These are phyloP conservation scores for Blastocystis sp. DNA, from an alignment of 352 stramenopile species.

Conservation along the genomic window DNA sequence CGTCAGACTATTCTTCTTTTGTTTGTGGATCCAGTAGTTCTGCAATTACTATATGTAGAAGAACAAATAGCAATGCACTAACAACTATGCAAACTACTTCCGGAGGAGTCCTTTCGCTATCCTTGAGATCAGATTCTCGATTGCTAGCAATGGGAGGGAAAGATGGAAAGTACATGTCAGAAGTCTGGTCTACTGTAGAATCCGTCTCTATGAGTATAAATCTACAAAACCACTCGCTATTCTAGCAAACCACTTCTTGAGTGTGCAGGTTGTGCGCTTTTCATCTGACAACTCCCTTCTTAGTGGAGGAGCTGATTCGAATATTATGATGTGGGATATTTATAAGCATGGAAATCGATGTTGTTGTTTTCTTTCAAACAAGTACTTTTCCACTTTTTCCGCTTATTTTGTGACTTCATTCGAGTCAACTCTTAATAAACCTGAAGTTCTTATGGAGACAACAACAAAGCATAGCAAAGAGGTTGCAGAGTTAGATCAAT, in stretches of 20 bases:
- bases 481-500: conserved; percentile 44
- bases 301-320: background rate
- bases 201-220: background rate
- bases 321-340: conserved; percentile 43
- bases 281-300: background rate
- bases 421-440: background rate
- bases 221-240: background rate
- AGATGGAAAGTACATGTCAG: background rate
- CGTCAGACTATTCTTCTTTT: background rate
- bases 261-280: background rate
- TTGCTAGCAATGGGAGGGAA: conserved; percentile 6
- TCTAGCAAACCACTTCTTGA: background rate
- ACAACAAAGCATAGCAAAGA: conserved; percentile 44
- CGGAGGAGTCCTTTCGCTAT: background rate
- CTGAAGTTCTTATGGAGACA: conserved; percentile 40
- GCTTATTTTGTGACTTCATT: background rate
- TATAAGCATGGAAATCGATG: conserved; percentile 49
- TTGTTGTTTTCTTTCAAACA: background rate
- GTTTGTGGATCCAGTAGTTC: background rate
- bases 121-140: background rate
- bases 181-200: background rate
- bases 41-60: background rate
- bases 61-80: background rate
- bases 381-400: conserved; percentile 3
- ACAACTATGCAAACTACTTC: background rate